A percentile compares a stretch with the other conserved stretches of the same genome.
phyloP scores from a whole-genome alignment of 306 rosid genomes.

The Medicago lupulina region DNA sequence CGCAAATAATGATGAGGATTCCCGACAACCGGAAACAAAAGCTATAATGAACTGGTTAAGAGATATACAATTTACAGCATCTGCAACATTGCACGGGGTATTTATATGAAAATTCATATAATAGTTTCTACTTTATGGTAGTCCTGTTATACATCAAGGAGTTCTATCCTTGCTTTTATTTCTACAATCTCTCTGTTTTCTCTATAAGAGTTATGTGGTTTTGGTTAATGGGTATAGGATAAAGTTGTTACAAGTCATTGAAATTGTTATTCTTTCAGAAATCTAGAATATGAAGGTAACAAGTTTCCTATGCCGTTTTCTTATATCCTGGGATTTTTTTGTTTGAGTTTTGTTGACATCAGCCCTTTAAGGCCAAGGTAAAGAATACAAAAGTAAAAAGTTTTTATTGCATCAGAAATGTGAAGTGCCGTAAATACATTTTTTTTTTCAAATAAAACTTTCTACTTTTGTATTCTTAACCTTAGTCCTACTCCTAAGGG shows the following conservation, averaged over 20 bases:
- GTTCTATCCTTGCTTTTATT: constrained; percentile 34
- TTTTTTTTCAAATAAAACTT: too few species aligned
- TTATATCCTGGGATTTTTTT: too few species aligned
- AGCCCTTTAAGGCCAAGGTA: too few species aligned
- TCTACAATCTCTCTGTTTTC: constrained; percentile 15
- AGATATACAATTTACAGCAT: constrained; percentile 81
- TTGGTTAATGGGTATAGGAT: constrained; percentile 17
- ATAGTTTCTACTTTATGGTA: constrained; percentile 16
- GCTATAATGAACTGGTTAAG: constrained; percentile 91
- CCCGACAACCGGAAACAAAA: constrained; percentile 87
- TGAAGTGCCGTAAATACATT: background rate
- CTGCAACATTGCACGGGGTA: constrained; percentile 99
- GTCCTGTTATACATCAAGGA: constrained; percentile 34
- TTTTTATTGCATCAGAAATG: background rate
- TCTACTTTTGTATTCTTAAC: too few species aligned
- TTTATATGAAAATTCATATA: constrained; percentile 36
- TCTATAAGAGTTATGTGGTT: constrained; percentile 23
- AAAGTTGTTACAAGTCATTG: constrained; percentile 21
- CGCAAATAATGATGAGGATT: constrained; percentile 60
- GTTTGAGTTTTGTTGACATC: too few species aligned
- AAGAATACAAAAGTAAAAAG: background rate
- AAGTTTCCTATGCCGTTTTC: too few species aligned
- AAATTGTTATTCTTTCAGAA: background rate
- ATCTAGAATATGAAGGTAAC: too few species aligned
- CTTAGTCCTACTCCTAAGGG: too few species aligned